Conservation (phyloP, 2,329 filamentous ascomycete species). For the Didymella glomerata region DNA sequence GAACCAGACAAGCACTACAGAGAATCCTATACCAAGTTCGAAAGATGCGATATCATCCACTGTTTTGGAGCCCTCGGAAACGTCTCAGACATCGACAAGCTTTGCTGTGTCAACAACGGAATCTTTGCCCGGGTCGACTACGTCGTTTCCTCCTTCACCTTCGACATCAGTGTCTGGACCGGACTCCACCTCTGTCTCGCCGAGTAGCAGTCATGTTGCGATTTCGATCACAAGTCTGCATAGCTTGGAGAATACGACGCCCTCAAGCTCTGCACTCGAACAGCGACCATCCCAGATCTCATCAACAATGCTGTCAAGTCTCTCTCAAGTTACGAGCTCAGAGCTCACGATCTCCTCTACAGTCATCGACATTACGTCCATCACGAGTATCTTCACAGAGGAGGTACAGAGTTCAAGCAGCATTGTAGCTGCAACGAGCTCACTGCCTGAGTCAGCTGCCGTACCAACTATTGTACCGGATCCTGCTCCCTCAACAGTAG, state of each 20-base stretch:
- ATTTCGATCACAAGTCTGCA: background rate
- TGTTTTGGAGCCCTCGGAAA: background rate
- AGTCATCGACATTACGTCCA: background rate
- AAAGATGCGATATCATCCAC: background rate
- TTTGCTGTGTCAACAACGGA: background rate
- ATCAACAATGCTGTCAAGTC: background rate
- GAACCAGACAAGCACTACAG: constrained; percentile 19
- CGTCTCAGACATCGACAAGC: background rate
- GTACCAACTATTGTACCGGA: background rate
- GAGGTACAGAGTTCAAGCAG: background rate
- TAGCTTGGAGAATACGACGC: background rate
- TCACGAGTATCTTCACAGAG: background rate
- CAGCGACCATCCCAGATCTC: background rate
- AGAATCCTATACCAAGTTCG: background rate
- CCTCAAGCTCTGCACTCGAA: constrained; percentile 1
- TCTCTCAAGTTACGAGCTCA: background rate
- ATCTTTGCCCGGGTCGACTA: background rate
- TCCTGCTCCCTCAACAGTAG: background rate
- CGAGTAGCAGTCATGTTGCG: background rate
- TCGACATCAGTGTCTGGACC: too few relatives aligned
- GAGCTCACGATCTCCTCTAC: background rate
- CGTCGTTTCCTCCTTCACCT: background rate
- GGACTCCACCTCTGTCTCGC: background rate
- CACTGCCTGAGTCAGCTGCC: background rate
- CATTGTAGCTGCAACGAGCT: background rate